phyloP scores from a whole-genome alignment of 345 rosid species.

The Eucalyptus curtisii region DNA sequence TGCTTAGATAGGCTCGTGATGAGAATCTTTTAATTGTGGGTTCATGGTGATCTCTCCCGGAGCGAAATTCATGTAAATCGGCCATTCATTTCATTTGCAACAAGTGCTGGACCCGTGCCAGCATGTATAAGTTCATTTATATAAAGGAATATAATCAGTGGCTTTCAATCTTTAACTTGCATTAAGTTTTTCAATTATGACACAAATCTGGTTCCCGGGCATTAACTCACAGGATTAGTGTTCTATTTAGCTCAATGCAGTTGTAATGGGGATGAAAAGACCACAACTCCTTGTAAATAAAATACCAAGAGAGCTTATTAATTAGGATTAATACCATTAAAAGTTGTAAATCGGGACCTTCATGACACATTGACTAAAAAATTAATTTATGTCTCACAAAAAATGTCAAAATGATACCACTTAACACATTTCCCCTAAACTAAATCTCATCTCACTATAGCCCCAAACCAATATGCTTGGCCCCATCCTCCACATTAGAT shows the following conservation, averaged over 20 bases:
- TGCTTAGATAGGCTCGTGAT: background rate
- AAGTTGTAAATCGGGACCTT: background rate
- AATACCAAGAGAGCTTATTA: too few relatives aligned
- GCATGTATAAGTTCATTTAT: background rate
- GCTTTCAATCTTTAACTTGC: background rate
- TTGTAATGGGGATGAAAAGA: background rate
- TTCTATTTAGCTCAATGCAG: background rate
- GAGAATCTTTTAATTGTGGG: background rate
- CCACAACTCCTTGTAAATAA: background rate
- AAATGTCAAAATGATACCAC: background rate
- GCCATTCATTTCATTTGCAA: background rate
- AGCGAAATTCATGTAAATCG: background rate
- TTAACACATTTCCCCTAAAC: background rate
- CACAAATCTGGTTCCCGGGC: background rate
- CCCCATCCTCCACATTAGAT: background rate
- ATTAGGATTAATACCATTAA: background rate
- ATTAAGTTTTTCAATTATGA: background rate
- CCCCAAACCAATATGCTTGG: rapidly evolving
- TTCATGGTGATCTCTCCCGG: background rate
- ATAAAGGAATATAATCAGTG: background rate
- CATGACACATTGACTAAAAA: background rate
- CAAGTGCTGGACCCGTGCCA: background rate
- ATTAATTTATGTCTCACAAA: too few relatives aligned
- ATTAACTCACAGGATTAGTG: background rate
- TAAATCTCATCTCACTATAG: background rate